Evolutionary conservation across 805 yeast genomes (phyloP).

Genomic region (Millerozyma miso): DNA sequence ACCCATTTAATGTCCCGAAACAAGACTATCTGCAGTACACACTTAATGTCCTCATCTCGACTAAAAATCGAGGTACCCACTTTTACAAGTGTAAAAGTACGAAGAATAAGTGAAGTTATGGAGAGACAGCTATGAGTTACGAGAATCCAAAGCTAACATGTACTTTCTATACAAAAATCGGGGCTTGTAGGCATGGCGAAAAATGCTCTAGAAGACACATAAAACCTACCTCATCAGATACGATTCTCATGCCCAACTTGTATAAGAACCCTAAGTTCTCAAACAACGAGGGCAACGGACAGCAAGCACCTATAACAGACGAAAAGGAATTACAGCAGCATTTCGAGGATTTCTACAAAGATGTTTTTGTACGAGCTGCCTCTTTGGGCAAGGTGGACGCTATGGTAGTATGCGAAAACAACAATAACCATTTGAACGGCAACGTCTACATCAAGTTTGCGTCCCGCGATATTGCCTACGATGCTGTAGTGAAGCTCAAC

Average conservation of each 20-base stretch:
- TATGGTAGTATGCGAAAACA: constrained; percentile 76
- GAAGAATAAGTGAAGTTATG: neutral
- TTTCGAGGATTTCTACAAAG: constrained; percentile 65
- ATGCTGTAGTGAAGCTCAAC: constrained; percentile 60
- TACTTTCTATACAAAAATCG: constrained; percentile 73
- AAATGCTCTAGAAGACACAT: constrained; percentile 74
- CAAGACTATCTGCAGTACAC: neutral
- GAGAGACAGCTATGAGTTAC: constrained; percentile 2
- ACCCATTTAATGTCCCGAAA: neutral
- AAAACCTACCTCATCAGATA: constrained; percentile 60
- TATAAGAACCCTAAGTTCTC: constrained; percentile 57
- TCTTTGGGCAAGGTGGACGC: constrained; percentile 50
- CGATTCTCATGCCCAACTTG: constrained; percentile 61
- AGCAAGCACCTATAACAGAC: constrained; percentile 8
- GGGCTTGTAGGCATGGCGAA: constrained; percentile 92
- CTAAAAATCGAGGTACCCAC: neutral
- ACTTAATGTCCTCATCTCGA: neutral
- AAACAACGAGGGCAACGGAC: constrained; percentile 16
- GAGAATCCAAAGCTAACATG: constrained; percentile 21
- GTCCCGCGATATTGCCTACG: constrained; percentile 51
- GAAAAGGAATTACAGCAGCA: constrained; percentile 38
- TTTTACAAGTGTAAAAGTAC: neutral
- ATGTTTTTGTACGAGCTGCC: constrained; percentile 61
- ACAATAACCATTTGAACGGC: constrained; percentile 77
- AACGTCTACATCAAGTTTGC: constrained; percentile 72